Conservation (phyloP, 202 grass and related monocot genomes). For the Musa balbisiana region DNA sequence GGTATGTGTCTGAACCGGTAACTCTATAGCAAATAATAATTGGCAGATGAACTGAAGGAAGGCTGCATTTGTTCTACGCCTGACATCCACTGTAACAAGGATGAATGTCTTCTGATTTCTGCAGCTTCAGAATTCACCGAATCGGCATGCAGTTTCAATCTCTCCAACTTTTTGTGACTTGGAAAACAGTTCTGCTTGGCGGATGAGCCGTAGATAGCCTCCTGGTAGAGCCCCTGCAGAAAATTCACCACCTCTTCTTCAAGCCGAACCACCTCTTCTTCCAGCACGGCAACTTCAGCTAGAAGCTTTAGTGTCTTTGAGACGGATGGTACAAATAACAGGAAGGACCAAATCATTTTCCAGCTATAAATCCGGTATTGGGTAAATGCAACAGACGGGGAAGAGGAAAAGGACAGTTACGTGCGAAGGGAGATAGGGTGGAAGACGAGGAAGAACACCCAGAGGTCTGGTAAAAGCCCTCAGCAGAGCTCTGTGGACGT, state of each 20-base stretch:
- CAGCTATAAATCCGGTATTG: too few species aligned
- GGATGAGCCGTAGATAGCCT: conserved; percentile 64
- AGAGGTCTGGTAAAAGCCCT: conserved; percentile 91
- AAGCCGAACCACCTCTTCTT: conserved; percentile 85
- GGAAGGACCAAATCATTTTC: too few species aligned
- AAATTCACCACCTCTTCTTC: conserved; percentile 98
- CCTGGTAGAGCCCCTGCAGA: conserved; percentile 84
- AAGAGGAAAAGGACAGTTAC: conserved; percentile 24
- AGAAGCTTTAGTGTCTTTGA: conserved; percentile 74
- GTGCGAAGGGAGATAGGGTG: conserved; percentile 78
- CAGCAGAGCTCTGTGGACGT: conserved; percentile 89
- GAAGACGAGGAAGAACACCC: conserved; percentile 89
- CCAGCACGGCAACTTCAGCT: conserved; percentile 90
- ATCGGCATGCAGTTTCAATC: too few species aligned
- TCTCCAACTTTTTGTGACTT: too few species aligned
- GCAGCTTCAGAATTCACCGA: too few species aligned
- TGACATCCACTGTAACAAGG: too few species aligned
- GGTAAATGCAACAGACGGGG: too few species aligned
- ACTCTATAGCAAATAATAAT: too few species aligned
- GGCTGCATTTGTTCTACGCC: too few species aligned
- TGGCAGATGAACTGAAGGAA: too few species aligned
- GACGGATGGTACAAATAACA: not conserved
- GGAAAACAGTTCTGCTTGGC: conserved; percentile 10
- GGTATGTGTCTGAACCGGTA: too few species aligned
- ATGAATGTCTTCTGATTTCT: too few species aligned